Evolutionary conservation across 2,329 filamentous ascomycete genomes (phyloP), one percentile per base, ranked within the genome.

Genomic region (Fusarium circinatum): DNA sequence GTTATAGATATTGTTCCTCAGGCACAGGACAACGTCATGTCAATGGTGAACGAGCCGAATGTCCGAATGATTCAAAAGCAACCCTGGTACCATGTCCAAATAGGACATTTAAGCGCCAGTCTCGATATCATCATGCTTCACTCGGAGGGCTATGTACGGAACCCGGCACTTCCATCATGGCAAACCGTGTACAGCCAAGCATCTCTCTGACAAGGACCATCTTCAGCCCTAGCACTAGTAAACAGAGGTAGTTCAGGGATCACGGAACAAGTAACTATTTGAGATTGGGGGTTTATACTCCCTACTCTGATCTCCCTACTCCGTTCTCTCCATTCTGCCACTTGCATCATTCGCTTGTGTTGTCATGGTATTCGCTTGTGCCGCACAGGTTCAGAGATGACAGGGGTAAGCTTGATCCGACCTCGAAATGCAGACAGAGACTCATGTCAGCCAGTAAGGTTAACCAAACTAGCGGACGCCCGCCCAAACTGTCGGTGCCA

Each of bases 171-270:
- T 28, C 42, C 18, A 30, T 39, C 52, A 24, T 42, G 12, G 38
- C 49, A 52, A 34, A 38, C 34, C 11, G 44, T 64, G 22, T 38
- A 59, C 26, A 57, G 52, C 57, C 48, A 73, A 71, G 66, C 38
- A 42, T 74, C 56, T 65, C 59, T 74, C 68, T 65, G 52, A 52
- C 71, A 59, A 51, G 57, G 48, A 63, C 38, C 55, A 34, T 52
- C 38, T 73, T 62, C 64, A 73, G 71, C 71, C 64, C 64, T 74
- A 74, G 71, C 51, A 28, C 57, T 42, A 62, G 51, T 32, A 36
- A 44, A 44, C 26, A 12, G 41, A 38, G 34, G 47, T 41, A 48
- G 36, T 48, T 36, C 54, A 66, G 51, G 62, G 47, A 57, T 56
- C 36, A 57, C 34, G 20, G 36, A 38, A 39, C 34, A 58, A 36